Percentiles rank a stretch among this genome's conserved stretches.
phyloP scores from a whole-genome alignment of 1,139 yeast species.

The Blastobotrys elegans region DNA sequence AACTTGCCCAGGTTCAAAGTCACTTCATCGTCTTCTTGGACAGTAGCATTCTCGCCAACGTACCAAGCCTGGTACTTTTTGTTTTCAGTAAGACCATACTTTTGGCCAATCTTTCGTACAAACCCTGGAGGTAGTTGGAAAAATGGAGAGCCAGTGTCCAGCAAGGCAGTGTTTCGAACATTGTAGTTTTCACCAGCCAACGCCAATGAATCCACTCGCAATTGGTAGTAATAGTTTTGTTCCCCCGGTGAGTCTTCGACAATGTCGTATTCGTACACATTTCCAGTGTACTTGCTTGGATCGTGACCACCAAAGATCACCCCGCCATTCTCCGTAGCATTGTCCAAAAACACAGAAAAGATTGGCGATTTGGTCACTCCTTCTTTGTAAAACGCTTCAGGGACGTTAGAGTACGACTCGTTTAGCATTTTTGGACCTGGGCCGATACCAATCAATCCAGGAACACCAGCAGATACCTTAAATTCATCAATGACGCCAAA shows the following conservation, averaged over 20 bases:
- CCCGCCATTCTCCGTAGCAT: conserved; percentile 40
- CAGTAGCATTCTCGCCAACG: conserved; percentile 13
- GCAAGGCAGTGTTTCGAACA: conserved; percentile 37
- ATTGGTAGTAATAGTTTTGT: conserved; percentile 23
- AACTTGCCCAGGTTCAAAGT: conserved; percentile 27
- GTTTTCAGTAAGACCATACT: conserved; percentile 24
- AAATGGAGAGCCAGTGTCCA: conserved; percentile 48
- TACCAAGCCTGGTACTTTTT: conserved; percentile 29
- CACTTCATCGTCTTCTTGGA: conserved; percentile 20
- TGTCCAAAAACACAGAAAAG: conserved; percentile 44
- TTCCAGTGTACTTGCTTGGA: conserved; percentile 39
- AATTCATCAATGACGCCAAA: conserved; percentile 41
- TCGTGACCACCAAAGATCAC: conserved; percentile 59
- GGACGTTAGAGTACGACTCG: conserved; percentile 50
- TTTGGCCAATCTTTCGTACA: conserved; percentile 28
- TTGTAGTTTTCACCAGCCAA: conserved; percentile 23
- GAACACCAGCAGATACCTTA: conserved; percentile 31
- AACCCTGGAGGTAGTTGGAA: conserved; percentile 31
- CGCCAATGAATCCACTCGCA: conserved; percentile 22
- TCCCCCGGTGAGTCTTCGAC: conserved; percentile 11
- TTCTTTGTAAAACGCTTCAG: conserved; percentile 48
- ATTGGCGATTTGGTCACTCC: conserved; percentile 51
- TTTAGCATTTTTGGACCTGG: conserved; percentile 29
- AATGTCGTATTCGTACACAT: conserved; percentile 28
- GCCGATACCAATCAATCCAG: conserved; percentile 34